A percentile compares a stretch with the other conserved stretches of the same genome.
Conservation (phyloP, 495 filamentous ascomycete genomes). For the Aspergillus asperescens region DNA sequence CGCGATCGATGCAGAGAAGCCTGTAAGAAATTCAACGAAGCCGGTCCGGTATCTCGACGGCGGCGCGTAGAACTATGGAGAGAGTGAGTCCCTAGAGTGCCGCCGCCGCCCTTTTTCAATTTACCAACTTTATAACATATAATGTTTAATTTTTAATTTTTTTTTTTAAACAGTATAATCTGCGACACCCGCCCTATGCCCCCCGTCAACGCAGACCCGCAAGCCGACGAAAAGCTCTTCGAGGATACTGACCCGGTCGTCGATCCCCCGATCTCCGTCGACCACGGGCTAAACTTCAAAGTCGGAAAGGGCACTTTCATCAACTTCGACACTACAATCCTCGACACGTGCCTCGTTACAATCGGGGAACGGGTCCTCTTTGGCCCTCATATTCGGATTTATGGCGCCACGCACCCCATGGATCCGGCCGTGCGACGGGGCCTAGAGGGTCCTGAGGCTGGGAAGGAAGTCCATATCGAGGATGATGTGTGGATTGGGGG, state of each 20-base stretch:
- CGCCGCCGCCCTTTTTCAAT: neutral
- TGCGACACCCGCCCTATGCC: constrained; percentile 58
- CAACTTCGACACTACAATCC: constrained; percentile 65
- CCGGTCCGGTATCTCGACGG: constrained; percentile 48
- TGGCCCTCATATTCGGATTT: constrained; percentile 68
- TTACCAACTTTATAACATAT: neutral
- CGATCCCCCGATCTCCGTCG: constrained; percentile 62
- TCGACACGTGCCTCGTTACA: constrained; percentile 72
- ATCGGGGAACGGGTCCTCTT: constrained; percentile 74
- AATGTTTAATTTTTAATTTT: no score
- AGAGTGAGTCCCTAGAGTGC: constrained; percentile 46
- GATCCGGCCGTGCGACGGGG: constrained; percentile 66
- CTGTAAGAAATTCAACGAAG: constrained; percentile 55
- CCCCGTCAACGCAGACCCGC: constrained; percentile 41
- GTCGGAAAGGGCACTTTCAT: constrained; percentile 62
- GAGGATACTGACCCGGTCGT: constrained; percentile 55
- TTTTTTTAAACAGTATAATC: constrained; percentile 52
- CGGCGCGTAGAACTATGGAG: constrained; percentile 60
- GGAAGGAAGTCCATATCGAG: constrained; percentile 67
- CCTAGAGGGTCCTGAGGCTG: constrained; percentile 63
- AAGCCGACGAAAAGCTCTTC: constrained; percentile 55
- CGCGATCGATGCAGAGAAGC: constrained; percentile 55
- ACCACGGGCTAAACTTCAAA: constrained; percentile 68
- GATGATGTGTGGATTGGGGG: constrained; percentile 86
- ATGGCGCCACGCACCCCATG: constrained; percentile 64